Conservation (phyloP, 352 stramenopile genomes). For the Pythium chondricola region DNA sequence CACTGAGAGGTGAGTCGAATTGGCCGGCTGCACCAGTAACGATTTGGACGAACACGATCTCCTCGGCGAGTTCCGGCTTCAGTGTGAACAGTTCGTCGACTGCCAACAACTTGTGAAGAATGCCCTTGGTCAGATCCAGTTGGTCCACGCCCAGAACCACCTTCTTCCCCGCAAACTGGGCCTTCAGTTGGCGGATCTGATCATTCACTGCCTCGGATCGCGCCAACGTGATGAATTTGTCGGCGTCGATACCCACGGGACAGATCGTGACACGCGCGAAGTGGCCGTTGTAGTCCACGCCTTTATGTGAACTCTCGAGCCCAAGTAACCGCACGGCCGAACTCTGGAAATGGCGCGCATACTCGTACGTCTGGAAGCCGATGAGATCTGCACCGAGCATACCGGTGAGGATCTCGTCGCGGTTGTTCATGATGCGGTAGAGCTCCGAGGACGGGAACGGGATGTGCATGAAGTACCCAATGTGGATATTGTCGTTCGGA, state of each 20-base stretch:
- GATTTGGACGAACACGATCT: conserved; percentile 95
- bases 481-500: conserved; percentile 84
- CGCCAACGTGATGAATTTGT: conserved; percentile 70
- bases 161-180: conserved; percentile 75
- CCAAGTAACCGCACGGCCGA: conserved; percentile 81
- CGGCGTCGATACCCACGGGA: conserved; percentile 80
- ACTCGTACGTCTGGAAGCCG: conserved; percentile 89
- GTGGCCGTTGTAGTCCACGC: conserved; percentile 85
- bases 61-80: conserved; percentile 87
- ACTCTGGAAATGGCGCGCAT: conserved; percentile 86
- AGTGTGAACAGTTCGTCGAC: conserved; percentile 85
- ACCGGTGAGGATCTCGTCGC: conserved; percentile 81
- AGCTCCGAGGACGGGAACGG: conserved; percentile 87
- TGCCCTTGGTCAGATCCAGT: conserved; percentile 85
- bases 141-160: conserved; percentile 83
- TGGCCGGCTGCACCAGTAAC: conserved; percentile 44
- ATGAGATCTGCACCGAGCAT: conserved; percentile 87
- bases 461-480: conserved; percentile 89
- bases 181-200: conserved; percentile 46
- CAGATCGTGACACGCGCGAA: conserved; percentile 86
- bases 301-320: conserved; percentile 83
- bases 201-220: conserved; percentile 58
- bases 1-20: conserved; percentile 61
- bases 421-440: conserved; percentile 87
- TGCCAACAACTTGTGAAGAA: conserved; percentile 88